Percentiles rank a stretch among this genome's conserved stretches.
Evolutionary conservation across 2,329 filamentous ascomycete genomes (phyloP).

Genomic region (Colletotrichum sp.): DNA sequence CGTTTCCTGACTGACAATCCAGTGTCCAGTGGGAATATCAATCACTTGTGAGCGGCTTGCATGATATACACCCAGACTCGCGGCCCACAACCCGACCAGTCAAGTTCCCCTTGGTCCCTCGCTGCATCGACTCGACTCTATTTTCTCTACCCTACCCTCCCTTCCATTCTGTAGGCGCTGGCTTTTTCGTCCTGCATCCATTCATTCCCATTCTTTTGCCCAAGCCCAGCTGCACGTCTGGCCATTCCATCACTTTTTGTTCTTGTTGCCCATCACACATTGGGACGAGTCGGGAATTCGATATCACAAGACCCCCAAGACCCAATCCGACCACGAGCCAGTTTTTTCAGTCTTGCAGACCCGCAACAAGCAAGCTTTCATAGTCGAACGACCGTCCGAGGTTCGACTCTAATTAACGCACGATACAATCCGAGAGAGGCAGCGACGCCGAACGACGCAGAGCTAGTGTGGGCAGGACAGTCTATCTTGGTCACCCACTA

Average conservation of each 20-base stretch:
- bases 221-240: conserved; percentile 22
- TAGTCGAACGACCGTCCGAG: conserved; percentile 18
- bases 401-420: conserved; percentile 18
- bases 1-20: conserved; percentile 17
- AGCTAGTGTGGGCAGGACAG: not conserved
- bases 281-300: not conserved
- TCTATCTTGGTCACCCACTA: conserved; percentile 1
- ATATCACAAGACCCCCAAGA: conserved; percentile 6
- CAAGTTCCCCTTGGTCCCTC: conserved; percentile 13
- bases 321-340: conserved; percentile 5
- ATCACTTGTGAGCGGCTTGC: conserved; percentile 23
- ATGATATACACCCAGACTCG: conserved; percentile 24
- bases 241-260: conserved; percentile 20
- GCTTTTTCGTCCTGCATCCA: conserved; percentile 30
- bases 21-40: conserved; percentile 12
- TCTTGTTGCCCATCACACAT: not conserved
- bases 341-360: conserved; percentile 10
- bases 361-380: not conserved
- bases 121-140: conserved; percentile 13
- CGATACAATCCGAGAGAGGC: conserved; percentile 14
- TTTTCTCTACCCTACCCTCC: conserved; percentile 20
- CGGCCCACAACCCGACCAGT: conserved; percentile 21
- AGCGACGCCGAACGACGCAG: conserved; percentile 10
- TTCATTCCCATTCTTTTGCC: conserved; percentile 24
- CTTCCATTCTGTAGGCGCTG: conserved; percentile 29